phyloP scores from a whole-genome alignment of 2,329 filamentous ascomycete genomes.

The Elsinoe ampelina region DNA sequence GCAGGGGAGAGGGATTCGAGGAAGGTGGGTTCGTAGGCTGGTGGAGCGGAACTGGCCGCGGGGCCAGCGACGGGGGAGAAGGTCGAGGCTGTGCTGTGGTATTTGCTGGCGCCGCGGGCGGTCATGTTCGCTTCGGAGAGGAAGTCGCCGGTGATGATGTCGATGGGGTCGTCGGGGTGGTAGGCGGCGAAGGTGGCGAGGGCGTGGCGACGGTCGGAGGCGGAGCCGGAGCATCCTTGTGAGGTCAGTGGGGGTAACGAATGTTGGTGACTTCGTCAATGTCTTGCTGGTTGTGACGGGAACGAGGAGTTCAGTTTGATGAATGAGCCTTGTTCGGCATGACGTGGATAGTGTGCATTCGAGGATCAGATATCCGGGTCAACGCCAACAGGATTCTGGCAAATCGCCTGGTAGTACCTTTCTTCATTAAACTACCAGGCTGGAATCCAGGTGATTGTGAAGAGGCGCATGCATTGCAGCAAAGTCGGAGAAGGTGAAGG shows the following conservation, averaged over 20 bases:
- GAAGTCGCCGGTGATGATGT: slow-evolving; percentile 48
- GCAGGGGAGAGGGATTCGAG: slow-evolving; percentile 38
- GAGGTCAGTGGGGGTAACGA: background rate
- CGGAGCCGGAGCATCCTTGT: slow-evolving; percentile 1
- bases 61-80: background rate
- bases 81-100: slow-evolving; percentile 18
- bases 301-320: too few relatives aligned
- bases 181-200: slow-evolving; percentile 7
- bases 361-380: too few relatives aligned
- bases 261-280: too few relatives aligned
- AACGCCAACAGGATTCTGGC: too few relatives aligned
- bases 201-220: slow-evolving; percentile 9
- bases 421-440: too few relatives aligned
- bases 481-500: slow-evolving; percentile 31
- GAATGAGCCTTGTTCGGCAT: too few relatives aligned
- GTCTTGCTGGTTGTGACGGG: too few relatives aligned
- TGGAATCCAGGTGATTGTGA: too few relatives aligned
- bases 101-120: slow-evolving; percentile 24
- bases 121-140: slow-evolving; percentile 33
- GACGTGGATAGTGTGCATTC: too few relatives aligned
- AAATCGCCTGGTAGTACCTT: too few relatives aligned
- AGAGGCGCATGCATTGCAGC: background rate
- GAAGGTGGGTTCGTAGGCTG: slow-evolving; percentile 33
- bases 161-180: slow-evolving; percentile 23
- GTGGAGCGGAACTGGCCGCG: background rate